Conservation (phyloP, 2,329 filamentous ascomycete species). For the Fusarium sp. region DNA sequence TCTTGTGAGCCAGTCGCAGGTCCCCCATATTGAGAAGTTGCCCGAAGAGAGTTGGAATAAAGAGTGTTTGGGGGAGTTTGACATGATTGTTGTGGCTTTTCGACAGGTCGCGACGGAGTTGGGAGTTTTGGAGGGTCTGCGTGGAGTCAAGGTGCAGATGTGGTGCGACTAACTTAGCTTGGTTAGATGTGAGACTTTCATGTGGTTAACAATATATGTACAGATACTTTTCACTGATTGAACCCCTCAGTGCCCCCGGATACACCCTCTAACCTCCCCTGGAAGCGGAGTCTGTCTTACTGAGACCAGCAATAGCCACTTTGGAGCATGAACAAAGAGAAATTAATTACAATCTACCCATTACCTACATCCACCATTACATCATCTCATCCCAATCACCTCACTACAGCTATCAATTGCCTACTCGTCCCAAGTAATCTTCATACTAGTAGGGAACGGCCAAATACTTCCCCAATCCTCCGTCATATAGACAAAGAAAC, state of each 20-base stretch:
- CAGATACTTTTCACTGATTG: background rate
- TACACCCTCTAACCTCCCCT: background rate
- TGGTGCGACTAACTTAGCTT: background rate
- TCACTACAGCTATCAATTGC: background rate
- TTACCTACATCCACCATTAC: background rate
- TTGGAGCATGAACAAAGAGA: background rate
- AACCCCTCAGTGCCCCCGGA: background rate
- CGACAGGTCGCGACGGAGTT: background rate
- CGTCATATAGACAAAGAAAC: slow-evolving; percentile 68
- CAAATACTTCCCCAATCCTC: slow-evolving; percentile 66
- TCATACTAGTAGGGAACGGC: slow-evolving; percentile 62
- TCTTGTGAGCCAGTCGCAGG: background rate
- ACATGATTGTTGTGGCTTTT: background rate
- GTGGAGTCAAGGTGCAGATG: background rate
- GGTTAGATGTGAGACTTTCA: background rate
- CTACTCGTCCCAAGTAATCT: slow-evolving; percentile 58
- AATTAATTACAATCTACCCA: background rate
- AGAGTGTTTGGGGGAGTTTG: background rate
- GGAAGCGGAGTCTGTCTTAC: background rate
- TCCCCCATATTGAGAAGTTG: background rate
- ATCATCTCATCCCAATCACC: slow-evolving; percentile 6
- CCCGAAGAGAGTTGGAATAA: background rate
- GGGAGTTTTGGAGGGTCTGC: background rate
- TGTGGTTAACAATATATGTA: background rate
- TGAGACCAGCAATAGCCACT: background rate